These are phyloP conservation scores for Fusarium torulosum DNA, from an alignment of 2,329 filamentous ascomycete species.

Conservation along the genomic window DNA sequence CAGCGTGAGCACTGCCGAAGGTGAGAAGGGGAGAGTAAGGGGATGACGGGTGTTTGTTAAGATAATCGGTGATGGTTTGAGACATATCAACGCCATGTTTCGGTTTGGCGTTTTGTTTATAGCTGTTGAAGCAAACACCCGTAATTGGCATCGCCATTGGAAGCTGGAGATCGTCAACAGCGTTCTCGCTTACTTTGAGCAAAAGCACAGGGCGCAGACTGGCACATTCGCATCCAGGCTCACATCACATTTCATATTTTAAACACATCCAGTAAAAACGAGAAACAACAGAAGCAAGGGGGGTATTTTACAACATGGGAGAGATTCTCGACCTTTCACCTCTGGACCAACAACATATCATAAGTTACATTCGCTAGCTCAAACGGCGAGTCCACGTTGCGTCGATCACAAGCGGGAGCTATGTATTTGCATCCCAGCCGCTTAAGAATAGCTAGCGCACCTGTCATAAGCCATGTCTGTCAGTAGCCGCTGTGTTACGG, in stretches of 20 bases:
- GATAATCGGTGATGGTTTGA: not conserved
- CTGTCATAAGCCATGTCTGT: not conserved
- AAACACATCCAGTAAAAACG: not conserved
- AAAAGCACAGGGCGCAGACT: slow-evolving; percentile 21
- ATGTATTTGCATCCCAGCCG: slow-evolving; percentile 6
- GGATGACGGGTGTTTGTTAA: too few species aligned
- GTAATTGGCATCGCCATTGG: slow-evolving; percentile 10
- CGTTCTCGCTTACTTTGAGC: slow-evolving; percentile 6
- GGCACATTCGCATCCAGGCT: not conserved
- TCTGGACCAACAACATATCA: not conserved
- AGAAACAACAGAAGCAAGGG: not conserved
- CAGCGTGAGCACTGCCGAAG: slow-evolving; percentile 7
- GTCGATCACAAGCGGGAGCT: slow-evolving; percentile 28
- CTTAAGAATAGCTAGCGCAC: slow-evolving; percentile 9
- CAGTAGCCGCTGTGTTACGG: slow-evolving; percentile 3
- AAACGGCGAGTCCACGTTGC: slow-evolving; percentile 24
- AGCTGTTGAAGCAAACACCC: not conserved
- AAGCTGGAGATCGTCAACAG: slow-evolving; percentile 3
- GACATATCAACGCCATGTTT: not conserved
- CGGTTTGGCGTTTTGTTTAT: not conserved
- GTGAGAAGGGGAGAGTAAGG: not conserved
- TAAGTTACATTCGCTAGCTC: slow-evolving; percentile 3
- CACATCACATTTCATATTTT: not conserved
- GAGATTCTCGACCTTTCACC: not conserved
- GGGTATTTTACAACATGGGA: not conserved